These are phyloP conservation scores for Fomes fomentarius DNA, from an alignment of 1,284 basidiomycete species.

Conservation along the genomic window DNA sequence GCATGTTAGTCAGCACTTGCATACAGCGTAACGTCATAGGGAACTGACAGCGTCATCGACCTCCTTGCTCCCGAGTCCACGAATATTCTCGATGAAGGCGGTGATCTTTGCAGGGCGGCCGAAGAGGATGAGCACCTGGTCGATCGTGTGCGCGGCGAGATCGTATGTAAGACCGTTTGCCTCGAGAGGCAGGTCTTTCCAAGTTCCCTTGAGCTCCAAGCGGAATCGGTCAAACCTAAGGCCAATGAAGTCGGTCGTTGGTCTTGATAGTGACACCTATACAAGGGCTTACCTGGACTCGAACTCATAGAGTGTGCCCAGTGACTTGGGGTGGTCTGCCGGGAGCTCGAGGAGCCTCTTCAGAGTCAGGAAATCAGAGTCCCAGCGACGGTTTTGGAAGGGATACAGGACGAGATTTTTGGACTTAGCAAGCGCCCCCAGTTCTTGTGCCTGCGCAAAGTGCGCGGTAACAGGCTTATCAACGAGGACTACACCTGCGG, in stretches of 20 bases:
- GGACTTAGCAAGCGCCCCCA: conserved; percentile 65
- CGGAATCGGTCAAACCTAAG: conserved; percentile 80
- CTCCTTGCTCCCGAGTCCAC: conserved; percentile 61
- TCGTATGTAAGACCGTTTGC: conserved; percentile 64
- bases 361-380: conserved; percentile 82
- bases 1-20: too few species aligned
- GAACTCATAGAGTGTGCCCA: conserved; percentile 74
- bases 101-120: conserved; percentile 75
- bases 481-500: conserved; percentile 60
- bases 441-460: conserved; percentile 64
- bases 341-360: conserved; percentile 65
- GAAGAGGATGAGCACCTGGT: conserved; percentile 79
- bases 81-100: conserved; percentile 69
- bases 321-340: conserved; percentile 48
- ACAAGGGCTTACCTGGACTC: conserved; percentile 67
- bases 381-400: conserved; percentile 86
- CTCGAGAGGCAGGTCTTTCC: conserved; percentile 65
- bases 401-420: conserved; percentile 73
- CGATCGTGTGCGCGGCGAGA: conserved; percentile 72
- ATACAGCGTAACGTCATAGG: too few species aligned
- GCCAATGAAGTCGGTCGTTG: neutral
- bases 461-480: conserved; percentile 86
- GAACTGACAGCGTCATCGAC: conserved; percentile 69
- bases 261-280: neutral
- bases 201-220: conserved; percentile 64